phyloP scores from a whole-genome alignment of 306 rosid species.

The Senna tora region DNA sequence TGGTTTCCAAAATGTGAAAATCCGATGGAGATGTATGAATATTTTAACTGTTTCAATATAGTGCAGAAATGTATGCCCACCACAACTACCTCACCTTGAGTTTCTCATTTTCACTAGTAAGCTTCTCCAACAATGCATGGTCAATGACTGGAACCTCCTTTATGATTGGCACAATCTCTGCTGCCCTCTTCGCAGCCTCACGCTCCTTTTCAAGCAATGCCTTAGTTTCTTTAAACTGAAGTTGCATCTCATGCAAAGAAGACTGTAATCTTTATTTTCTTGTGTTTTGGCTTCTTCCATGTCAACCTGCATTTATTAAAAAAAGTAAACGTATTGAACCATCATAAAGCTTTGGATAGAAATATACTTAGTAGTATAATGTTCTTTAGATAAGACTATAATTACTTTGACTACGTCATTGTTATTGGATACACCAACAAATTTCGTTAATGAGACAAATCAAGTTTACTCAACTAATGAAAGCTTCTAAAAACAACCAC shows the following conservation, averaged over 20 bases:
- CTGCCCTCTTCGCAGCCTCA: conserved; percentile 57
- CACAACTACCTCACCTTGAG: conserved; percentile 65
- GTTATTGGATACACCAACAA: conserved; percentile 7
- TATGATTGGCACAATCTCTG: conserved; percentile 57
- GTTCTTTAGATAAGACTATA: not conserved
- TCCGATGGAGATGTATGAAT: conserved; percentile 13
- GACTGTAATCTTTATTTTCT: conserved; percentile 75
- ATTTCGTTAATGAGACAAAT: conserved; percentile 26
- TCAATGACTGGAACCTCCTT: conserved; percentile 88
- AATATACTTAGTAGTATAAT: not conserved
- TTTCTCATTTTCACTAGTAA: conserved; percentile 71
- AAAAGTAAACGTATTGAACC: conserved; percentile 11
- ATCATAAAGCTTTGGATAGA: conserved; percentile 29
- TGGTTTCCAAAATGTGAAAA: conserved; percentile 23
- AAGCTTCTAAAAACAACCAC: conserved; percentile 12
- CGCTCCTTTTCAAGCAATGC: conserved; percentile 65
- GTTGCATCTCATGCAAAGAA: conserved; percentile 75
- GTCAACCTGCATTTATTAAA: conserved; percentile 58
- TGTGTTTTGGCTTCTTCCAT: conserved; percentile 78
- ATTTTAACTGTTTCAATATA: conserved; percentile 17
- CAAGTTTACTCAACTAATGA: conserved; percentile 11
- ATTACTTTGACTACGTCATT: not conserved
- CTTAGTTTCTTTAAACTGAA: conserved; percentile 73
- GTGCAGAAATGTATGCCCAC: conserved; percentile 25
- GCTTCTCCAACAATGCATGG: conserved; percentile 73